Conservation (phyloP, 495 filamentous ascomycete species). For the Penicillium chermesinum region DNA sequence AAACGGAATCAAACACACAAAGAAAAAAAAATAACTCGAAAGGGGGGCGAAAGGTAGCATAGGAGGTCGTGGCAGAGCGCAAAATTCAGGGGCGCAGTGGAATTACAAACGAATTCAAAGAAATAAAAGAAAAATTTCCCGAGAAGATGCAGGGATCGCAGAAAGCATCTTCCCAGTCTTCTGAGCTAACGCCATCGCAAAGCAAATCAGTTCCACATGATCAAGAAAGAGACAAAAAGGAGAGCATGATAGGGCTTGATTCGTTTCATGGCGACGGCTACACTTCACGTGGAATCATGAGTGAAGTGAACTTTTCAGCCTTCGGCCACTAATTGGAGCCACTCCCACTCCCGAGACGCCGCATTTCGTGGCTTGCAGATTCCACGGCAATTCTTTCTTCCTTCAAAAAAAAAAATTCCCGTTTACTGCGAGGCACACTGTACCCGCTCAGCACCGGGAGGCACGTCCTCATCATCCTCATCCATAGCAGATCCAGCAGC, state of each 20-base stretch:
- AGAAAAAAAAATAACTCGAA: conserved; percentile 1
- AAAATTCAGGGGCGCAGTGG: conserved; percentile 1
- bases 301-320: conserved; percentile 29
- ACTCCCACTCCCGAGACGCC: not conserved
- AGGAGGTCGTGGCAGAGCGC: not conserved
- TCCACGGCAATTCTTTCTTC: not conserved
- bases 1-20: conserved; percentile 4
- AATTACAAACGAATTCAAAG: conserved; percentile 12
- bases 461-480: conserved; percentile 73
- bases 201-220: conserved; percentile 20
- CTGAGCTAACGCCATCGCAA: conserved; percentile 40
- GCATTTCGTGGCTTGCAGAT: not conserved
- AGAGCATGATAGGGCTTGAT: conserved; percentile 15
- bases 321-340: conserved; percentile 12
- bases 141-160: not conserved
- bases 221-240: conserved; percentile 3
- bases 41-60: not conserved
- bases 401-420: no score
- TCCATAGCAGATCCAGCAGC: conserved; percentile 64
- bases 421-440: conserved; percentile 96
- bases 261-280: not conserved
- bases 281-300: conserved; percentile 43
- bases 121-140: conserved; percentile 5
- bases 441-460: conserved; percentile 81
- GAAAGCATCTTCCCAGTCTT: conserved; percentile 33